A percentile compares a stretch with the other conserved stretches of the same genome.
phyloP scores from a whole-genome alignment of 805 yeast genomes.

The Kluyveromyces aestuarii region DNA sequence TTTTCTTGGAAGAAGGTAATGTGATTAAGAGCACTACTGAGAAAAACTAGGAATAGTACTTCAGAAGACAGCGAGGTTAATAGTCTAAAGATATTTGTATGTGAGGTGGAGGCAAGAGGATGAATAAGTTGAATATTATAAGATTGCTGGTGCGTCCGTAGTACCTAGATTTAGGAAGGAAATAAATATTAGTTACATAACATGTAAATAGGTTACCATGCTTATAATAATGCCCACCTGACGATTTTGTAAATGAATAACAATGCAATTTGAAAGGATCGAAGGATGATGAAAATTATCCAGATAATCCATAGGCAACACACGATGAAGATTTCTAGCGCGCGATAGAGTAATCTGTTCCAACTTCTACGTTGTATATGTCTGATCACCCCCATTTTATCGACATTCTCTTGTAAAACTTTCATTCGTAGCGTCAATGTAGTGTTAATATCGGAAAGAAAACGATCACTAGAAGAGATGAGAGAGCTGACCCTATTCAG shows the following conservation, averaged over 20 bases:
- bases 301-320: conserved; percentile 23
- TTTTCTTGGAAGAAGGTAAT: conserved; percentile 32
- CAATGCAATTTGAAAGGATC: conserved; percentile 11
- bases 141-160: too few species aligned
- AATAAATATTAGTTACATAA: too few species aligned
- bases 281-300: conserved; percentile 19
- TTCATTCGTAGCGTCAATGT: conserved; percentile 52
- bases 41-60: not conserved
- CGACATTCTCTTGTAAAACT: conserved; percentile 26
- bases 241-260: conserved; percentile 11
- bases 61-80: not conserved
- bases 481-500: conserved; percentile 51
- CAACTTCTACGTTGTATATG: conserved; percentile 18
- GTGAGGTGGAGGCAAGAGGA: too few species aligned
- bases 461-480: conserved; percentile 54
- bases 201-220: not conserved
- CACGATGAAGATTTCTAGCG: conserved; percentile 23
- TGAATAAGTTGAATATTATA: too few species aligned
- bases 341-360: conserved; percentile 15
- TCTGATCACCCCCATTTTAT: conserved; percentile 19
- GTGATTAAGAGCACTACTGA: conserved; percentile 10
- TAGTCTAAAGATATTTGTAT: too few species aligned
- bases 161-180: too few species aligned
- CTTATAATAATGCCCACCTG: conserved; percentile 21
- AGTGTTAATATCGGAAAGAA: conserved; percentile 66